A percentile compares a stretch with the other conserved stretches of the same genome.
phyloP scores from a whole-genome alignment of 2,329 filamentous ascomycete species.

The Fragosphaeria purpurea region DNA sequence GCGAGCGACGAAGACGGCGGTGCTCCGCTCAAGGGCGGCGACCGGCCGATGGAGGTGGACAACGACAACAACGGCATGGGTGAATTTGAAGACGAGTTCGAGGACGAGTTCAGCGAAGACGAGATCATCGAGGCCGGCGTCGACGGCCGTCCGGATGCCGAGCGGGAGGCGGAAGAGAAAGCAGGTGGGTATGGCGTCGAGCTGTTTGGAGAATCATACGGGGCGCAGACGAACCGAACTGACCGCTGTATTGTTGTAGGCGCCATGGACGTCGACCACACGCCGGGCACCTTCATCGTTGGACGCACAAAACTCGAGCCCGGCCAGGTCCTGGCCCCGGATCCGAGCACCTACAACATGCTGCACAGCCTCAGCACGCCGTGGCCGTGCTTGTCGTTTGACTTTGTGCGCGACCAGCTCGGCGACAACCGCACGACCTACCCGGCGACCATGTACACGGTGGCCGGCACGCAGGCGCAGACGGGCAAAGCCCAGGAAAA shows the following conservation, averaged over 20 bases:
- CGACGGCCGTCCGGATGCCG: constrained; percentile 82
- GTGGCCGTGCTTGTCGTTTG: constrained; percentile 96
- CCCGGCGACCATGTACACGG: constrained; percentile 89
- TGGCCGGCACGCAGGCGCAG: constrained; percentile 90
- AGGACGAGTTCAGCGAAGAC: constrained; percentile 77
- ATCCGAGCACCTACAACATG: constrained; percentile 95
- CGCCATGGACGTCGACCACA: constrained; percentile 75
- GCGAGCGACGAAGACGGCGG: constrained; percentile 11
- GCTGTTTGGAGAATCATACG: not conserved
- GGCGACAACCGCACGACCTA: constrained; percentile 88
- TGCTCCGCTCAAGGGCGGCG: constrained; percentile 47
- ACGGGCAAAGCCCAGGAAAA: constrained; percentile 68
- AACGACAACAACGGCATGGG: constrained; percentile 51
- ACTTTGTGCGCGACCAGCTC: constrained; percentile 75
- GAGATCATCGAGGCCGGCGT: constrained; percentile 92
- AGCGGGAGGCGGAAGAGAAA: constrained; percentile 82
- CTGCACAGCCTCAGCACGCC: constrained; percentile 87
- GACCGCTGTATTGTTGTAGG: constrained; percentile 18
- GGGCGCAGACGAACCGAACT: not conserved
- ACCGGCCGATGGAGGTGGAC: constrained; percentile 58
- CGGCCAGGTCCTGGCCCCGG: constrained; percentile 82
- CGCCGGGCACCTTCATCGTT: constrained; percentile 84
- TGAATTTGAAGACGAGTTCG: constrained; percentile 93
- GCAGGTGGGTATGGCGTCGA: constrained; percentile 42
- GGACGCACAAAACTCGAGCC: constrained; percentile 84